Conservation (phyloP, 768 basidiomycete genomes). For the Pisolithus orientalis region DNA sequence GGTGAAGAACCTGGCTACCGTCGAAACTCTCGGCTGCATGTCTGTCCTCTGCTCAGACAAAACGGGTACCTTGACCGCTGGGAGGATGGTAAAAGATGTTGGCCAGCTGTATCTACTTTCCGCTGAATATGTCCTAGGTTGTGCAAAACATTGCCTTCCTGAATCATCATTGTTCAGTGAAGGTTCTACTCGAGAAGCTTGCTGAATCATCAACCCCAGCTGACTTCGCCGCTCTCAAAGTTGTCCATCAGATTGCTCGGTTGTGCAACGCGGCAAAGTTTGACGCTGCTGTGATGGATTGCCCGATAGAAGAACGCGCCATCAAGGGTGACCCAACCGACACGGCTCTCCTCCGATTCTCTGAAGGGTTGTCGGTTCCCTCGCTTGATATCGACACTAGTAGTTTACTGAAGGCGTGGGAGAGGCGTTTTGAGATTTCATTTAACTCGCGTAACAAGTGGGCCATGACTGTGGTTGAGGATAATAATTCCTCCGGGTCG, state of each 20-base stretch:
- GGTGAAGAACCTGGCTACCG: constrained; percentile 46
- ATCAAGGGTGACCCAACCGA: constrained; percentile 48
- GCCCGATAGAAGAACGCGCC: constrained; percentile 27
- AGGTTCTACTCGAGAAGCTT: constrained; percentile 12
- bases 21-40: constrained; percentile 49
- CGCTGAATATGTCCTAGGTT: constrained; percentile 15
- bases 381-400: background rate
- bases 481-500: constrained; percentile 4
- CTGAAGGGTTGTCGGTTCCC: constrained; percentile 17
- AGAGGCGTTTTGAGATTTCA: constrained; percentile 32
- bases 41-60: constrained; percentile 53
- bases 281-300: constrained; percentile 20
- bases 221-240: constrained; percentile 21
- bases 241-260: constrained; percentile 35
- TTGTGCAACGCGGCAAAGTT: constrained; percentile 57
- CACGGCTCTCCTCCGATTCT: constrained; percentile 46
- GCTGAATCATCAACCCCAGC: constrained; percentile 3
- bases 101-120: background rate
- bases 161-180: constrained; percentile 16
- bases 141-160: constrained; percentile 35
- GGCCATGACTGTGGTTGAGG: constrained; percentile 42
- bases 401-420: constrained; percentile 10
- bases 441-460: constrained; percentile 53
- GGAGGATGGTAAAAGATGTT: constrained; percentile 34
- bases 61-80: constrained; percentile 44